These are phyloP conservation scores for Taphrina populina DNA, from an alignment of 1,139 yeast species.

Conservation along the genomic window DNA sequence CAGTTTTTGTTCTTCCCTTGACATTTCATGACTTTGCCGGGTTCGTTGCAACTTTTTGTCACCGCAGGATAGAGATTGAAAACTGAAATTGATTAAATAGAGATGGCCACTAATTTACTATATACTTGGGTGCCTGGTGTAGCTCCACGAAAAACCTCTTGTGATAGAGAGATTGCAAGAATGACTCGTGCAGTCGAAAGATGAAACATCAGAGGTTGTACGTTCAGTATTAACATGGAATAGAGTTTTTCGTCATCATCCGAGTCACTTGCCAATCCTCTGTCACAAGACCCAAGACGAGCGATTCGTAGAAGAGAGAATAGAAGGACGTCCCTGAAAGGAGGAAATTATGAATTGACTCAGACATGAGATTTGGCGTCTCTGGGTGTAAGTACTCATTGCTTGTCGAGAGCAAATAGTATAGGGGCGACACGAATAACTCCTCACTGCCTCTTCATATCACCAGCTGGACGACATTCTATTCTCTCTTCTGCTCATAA, in stretches of 20 bases:
- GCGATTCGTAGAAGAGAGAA: neutral
- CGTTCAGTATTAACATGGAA: slow-evolving; percentile 30
- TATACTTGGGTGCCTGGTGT: too few relatives aligned
- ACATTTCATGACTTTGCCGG: too few relatives aligned
- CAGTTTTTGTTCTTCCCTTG: too few relatives aligned
- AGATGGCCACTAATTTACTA: too few relatives aligned
- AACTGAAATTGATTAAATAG: too few relatives aligned
- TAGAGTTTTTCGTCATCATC: slow-evolving; percentile 30
- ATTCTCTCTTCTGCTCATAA: neutral
- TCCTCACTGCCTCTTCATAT: slow-evolving; percentile 8
- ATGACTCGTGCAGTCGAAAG: slow-evolving; percentile 32
- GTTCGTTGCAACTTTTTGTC: too few relatives aligned
- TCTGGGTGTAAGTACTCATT: slow-evolving; percentile 31
- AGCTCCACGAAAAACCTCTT: too few relatives aligned
- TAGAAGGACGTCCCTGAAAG: neutral
- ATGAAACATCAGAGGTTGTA: slow-evolving; percentile 23
- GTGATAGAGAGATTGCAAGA: too few relatives aligned
- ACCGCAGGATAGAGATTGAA: too few relatives aligned
- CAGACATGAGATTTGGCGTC: slow-evolving; percentile 31
- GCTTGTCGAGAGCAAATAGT: slow-evolving; percentile 25
- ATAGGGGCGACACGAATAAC: slow-evolving; percentile 29
- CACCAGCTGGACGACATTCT: neutral
- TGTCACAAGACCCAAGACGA: slow-evolving; percentile 1
- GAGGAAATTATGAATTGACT: too few relatives aligned
- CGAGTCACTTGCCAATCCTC: neutral